phyloP scores from a whole-genome alignment of 345 rosid species.

The Tarenaya hassleriana region DNA sequence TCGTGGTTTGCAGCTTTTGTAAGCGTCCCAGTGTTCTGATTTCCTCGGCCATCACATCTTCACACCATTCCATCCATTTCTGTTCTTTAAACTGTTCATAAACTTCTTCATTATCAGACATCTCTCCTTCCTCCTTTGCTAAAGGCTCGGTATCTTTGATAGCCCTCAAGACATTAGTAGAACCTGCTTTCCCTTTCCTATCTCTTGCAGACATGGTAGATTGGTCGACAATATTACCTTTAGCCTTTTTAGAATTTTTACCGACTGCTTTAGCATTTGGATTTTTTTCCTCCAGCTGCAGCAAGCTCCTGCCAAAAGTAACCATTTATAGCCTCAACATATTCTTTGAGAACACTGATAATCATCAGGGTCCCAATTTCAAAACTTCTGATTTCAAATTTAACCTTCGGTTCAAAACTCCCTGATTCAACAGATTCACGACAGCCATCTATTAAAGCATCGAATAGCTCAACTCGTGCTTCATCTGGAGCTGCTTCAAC shows the following conservation, averaged over 20 bases:
- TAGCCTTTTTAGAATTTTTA: slow-evolving; percentile 60
- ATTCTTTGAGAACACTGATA: neutral
- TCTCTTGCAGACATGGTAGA: slow-evolving; percentile 40
- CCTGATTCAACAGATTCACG: slow-evolving; percentile 65
- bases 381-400: slow-evolving; percentile 18
- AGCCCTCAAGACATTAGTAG: slow-evolving; percentile 32
- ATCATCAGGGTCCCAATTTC: slow-evolving; percentile 3
- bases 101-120: slow-evolving; percentile 93
- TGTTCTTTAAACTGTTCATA: slow-evolving; percentile 95
- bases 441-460: slow-evolving; percentile 82
- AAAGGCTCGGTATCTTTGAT: slow-evolving; percentile 57
- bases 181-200: slow-evolving; percentile 48
- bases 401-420: slow-evolving; percentile 71
- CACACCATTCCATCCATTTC: slow-evolving; percentile 99
- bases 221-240: slow-evolving; percentile 41
- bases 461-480: slow-evolving; percentile 84
- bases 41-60: slow-evolving; percentile 79
- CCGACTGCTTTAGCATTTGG: slow-evolving; percentile 56
- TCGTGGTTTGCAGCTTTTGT: slow-evolving; percentile 79
- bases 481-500: slow-evolving; percentile 69
- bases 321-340: slow-evolving; percentile 13
- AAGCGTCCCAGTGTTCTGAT: slow-evolving; percentile 77
- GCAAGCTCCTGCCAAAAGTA: slow-evolving; percentile 58
- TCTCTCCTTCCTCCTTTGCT: slow-evolving; percentile 97
- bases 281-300: slow-evolving; percentile 70